Evolutionary conservation across 164 flowering plant genomes (phyloP).

Genomic region (Vitis riparia): DNA sequence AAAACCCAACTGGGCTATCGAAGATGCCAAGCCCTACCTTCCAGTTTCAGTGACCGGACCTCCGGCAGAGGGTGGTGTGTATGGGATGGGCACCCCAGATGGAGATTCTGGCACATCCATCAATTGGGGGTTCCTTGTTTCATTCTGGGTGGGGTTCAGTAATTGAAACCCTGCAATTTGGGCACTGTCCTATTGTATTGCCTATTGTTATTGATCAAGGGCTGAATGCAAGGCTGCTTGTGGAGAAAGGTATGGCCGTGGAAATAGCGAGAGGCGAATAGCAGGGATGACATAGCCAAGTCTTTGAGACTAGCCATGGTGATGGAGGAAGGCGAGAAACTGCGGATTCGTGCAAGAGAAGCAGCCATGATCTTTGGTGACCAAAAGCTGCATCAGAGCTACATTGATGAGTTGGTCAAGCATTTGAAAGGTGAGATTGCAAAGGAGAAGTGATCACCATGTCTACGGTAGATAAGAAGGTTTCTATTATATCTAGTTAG

Average conservation of each 20-base stretch:
- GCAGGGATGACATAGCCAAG: conserved; percentile 25
- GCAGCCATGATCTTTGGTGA: conserved; percentile 15
- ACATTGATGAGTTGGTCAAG: conserved; percentile 22
- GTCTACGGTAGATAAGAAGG: too few species aligned
- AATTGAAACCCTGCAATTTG: conserved; percentile 30
- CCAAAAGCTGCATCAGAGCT: conserved; percentile 22
- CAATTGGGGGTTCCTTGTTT: conserved; percentile 38
- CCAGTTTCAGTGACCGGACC: conserved; percentile 22
- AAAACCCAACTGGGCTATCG: conserved; percentile 17
- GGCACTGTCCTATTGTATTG: conserved; percentile 28
- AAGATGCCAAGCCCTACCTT: conserved; percentile 20
- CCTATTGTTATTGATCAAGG: conserved; percentile 32
- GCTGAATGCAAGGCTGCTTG: conserved; percentile 34
- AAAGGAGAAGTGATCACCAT: too few species aligned
- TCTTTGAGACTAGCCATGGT: conserved; percentile 37
- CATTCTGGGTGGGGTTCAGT: conserved; percentile 39
- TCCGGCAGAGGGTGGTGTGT: conserved; percentile 21
- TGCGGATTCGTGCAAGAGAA: conserved; percentile 14
- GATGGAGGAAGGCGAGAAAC: conserved; percentile 24
- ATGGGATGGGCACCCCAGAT: conserved; percentile 47
- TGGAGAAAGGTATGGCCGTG: conserved; percentile 33
- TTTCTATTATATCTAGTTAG: too few species aligned
- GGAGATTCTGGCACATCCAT: conserved; percentile 33
- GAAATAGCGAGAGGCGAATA: conserved; percentile 38
- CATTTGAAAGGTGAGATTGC: conserved; percentile 3